Evolutionary conservation across 129 eudicot species (phyloP).

Genomic region (Flaveria robusta): DNA sequence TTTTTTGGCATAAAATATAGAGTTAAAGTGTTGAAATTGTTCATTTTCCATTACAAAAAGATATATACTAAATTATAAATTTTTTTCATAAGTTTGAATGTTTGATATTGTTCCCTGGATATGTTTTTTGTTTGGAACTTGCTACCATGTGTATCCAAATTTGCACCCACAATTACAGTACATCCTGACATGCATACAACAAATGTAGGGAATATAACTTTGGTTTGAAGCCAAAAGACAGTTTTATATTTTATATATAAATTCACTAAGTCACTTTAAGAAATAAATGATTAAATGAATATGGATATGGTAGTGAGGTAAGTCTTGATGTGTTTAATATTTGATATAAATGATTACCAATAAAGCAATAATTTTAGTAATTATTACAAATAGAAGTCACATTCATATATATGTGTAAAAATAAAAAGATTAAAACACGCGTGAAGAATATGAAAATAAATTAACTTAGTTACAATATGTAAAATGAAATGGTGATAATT

Average conservation of each 20-base stretch:
- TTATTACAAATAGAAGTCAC: background rate
- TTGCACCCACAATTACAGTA: conserved; percentile 25
- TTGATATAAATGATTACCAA: background rate
- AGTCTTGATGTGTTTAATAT: background rate
- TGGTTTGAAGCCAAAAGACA: conserved; percentile 13
- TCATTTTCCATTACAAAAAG: too few species aligned
- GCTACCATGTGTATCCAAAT: conserved; percentile 32
- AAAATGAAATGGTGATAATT: too few species aligned
- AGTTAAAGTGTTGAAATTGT: background rate
- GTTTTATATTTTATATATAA: background rate
- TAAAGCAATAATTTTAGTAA: background rate
- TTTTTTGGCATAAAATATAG: background rate
- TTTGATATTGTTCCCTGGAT: conserved; percentile 5
- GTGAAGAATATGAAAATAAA: too few species aligned
- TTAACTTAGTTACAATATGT: too few species aligned
- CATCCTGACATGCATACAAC: conserved; percentile 38
- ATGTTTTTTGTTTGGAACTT: conserved; percentile 22
- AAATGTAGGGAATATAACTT: conserved; percentile 33
- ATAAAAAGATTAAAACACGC: too few species aligned
- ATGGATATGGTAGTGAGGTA: conserved; percentile 5
- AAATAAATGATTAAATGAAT: background rate
- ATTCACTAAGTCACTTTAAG: too few species aligned
- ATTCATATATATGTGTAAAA: background rate
- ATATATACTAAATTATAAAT: background rate
- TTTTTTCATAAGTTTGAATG: conserved; percentile 7